phyloP scores from a whole-genome alignment of 768 basidiomycete species.

The Rhizopogon sp. region DNA sequence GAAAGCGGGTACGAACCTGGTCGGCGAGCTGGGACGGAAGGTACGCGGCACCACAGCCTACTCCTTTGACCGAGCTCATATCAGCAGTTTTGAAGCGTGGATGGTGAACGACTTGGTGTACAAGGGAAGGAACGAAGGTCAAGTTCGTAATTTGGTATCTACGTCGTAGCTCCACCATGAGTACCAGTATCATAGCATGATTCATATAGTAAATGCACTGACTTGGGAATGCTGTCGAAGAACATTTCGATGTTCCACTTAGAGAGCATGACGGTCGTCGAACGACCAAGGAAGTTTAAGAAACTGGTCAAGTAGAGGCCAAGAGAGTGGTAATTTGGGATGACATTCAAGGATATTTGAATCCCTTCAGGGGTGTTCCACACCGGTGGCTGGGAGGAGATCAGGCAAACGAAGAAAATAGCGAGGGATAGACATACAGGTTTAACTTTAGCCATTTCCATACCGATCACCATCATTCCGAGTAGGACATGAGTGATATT shows the following conservation, averaged over 20 bases:
- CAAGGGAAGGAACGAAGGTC: conserved; percentile 46
- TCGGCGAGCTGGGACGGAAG: conserved; percentile 45
- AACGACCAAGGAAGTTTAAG: conserved; percentile 36
- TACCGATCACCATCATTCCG: conserved; percentile 27
- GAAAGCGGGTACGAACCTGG: conserved; percentile 29
- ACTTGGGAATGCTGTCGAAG: conserved; percentile 50
- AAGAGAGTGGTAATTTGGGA: conserved; percentile 60
- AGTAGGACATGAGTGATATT: conserved; percentile 40
- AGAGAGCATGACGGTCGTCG: conserved; percentile 43
- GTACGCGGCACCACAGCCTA: conserved; percentile 53
- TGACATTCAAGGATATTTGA: conserved; percentile 41
- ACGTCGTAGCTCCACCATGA: not conserved
- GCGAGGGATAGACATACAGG: conserved; percentile 21
- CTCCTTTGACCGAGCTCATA: conserved; percentile 36
- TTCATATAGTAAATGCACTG: conserved; percentile 6
- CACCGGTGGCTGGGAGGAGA: conserved; percentile 33
- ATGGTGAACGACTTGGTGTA: conserved; percentile 53
- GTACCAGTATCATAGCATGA: not conserved
- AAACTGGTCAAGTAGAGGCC: conserved; percentile 47
- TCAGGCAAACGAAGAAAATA: conserved; percentile 37
- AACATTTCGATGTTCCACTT: conserved; percentile 49
- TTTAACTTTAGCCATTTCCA: conserved; percentile 25
- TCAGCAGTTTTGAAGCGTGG: conserved; percentile 37
- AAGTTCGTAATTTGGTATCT: conserved; percentile 49
- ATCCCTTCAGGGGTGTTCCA: conserved; percentile 34